Base-by-base conservation (phyloP, 345 rosid genomes). In the Dimocarpus longan region DNA sequence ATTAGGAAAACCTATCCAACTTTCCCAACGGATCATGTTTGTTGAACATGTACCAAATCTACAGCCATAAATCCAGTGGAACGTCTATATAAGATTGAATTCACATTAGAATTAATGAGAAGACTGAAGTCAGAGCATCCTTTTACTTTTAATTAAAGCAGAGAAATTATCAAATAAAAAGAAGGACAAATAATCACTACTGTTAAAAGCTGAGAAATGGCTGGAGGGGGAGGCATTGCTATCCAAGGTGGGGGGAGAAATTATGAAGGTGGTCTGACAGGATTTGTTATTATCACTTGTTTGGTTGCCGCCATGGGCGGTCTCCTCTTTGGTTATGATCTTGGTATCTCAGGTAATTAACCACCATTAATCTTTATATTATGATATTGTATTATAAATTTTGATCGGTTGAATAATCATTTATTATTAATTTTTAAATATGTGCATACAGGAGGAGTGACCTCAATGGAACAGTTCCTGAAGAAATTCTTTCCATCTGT, bases 291-390 rank as follows among this genome's bases (percentile, higher is more conserved):
- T 28, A 72, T 83, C 65, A 87, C 93, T 19, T 94, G 95, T 76
- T 64, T 92, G 79, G 90, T 92, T 32, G 95, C 97, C 2, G 95
- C 97, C 68, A 84, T 86, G 79, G 98, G 98, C 8, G 97, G 98
- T 82, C 94, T 92, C 79, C 84, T 94, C 71, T 92, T 94, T 42
- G 95, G 97, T 28, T 94, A 92, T 70, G 97, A 94, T 79, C 82
- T 92, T 9, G 98, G 97, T 10, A 92, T 93, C 83, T 93, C 94
- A 80, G 94, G 96, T 90, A 67, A n/a, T n/a, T n/a, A n/a, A 5
- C 6, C 18, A 5, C 22, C 42, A 10, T 24, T 24, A 2, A 5
- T 39, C 19, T 39, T n/a, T 16, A 13, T 24, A n/a, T 19, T 59
- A 1, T 28, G 18, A 19, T 46, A 75, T 52, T 68, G 70, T 57